A percentile compares a stretch with the other conserved stretches of the same genome.
Evolutionary conservation across 768 basidiomycete species (phyloP).

Genomic region (Mycena vulgaris): DNA sequence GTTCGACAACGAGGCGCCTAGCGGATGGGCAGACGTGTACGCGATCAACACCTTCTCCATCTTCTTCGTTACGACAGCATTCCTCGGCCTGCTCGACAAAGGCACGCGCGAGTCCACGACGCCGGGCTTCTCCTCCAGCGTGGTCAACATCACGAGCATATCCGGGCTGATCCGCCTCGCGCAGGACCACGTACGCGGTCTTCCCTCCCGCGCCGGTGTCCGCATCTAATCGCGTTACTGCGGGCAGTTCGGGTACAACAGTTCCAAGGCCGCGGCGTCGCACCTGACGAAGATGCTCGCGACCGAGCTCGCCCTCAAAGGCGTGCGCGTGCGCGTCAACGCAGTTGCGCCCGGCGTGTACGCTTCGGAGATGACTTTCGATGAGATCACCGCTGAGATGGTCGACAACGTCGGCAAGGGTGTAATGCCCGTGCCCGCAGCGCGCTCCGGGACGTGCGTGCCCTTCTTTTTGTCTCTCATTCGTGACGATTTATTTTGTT

Average conservation of each 20-base stretch:
- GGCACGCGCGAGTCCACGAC: conserved; percentile 71
- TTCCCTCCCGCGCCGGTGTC: neutral
- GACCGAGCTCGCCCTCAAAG: conserved; percentile 81
- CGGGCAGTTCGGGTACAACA: conserved; percentile 90
- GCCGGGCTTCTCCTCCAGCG: conserved; percentile 69
- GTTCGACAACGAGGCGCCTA: conserved; percentile 77
- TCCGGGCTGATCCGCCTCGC: conserved; percentile 80
- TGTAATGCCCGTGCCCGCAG: conserved; percentile 72
- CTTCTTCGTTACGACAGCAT: conserved; percentile 84
- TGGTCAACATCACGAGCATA: conserved; percentile 86
- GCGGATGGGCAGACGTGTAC: conserved; percentile 75
- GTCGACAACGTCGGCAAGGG: conserved; percentile 73
- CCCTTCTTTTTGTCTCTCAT: neutral
- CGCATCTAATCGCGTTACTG: neutral
- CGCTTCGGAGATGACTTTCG: conserved; percentile 82
- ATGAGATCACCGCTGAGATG: conserved; percentile 60
- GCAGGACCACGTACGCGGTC: conserved; percentile 78
- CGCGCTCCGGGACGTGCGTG: conserved; percentile 75
- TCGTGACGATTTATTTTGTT: conserved; percentile 7
- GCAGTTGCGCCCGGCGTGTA: conserved; percentile 85
- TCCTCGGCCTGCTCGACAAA: conserved; percentile 81
- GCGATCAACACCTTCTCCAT: conserved; percentile 81
- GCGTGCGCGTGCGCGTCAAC: conserved; percentile 79
- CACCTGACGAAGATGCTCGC: conserved; percentile 85
- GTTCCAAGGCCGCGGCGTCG: conserved; percentile 82